Evolutionary conservation across 164 flowering plant species (phyloP).

Genomic region (Aristolochia californica): DNA sequence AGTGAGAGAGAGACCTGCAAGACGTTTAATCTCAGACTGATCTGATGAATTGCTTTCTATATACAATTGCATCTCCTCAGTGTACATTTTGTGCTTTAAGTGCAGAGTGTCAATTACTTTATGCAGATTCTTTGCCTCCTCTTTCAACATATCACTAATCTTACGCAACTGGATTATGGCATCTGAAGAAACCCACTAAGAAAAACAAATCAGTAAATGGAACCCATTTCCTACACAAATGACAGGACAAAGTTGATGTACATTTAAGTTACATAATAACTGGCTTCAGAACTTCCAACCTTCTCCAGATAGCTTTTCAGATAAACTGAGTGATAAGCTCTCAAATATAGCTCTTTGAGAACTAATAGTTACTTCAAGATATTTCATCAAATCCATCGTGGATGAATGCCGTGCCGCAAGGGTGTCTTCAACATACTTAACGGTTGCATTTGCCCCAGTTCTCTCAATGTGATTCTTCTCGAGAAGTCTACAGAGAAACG

Average conservation of each 20-base stretch:
- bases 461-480: conserved; percentile 27
- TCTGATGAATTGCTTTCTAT: conserved; percentile 35
- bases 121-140: conserved; percentile 46
- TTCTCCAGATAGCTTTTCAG: conserved; percentile 55
- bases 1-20: conserved; percentile 43
- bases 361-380: conserved; percentile 41
- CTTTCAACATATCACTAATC: conserved; percentile 59
- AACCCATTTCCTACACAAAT: not conserved
- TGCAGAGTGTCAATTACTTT: conserved; percentile 55
- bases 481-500: too few relatives aligned
- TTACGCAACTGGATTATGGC: conserved; percentile 36
- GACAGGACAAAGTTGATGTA: not conserved
- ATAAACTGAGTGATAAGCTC: conserved; percentile 28
- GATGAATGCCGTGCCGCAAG: conserved; percentile 59
- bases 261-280: not conserved
- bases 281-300: conserved; percentile 33
- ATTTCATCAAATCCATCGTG: conserved; percentile 47
- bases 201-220: not conserved
- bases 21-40: conserved; percentile 62
- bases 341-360: conserved; percentile 42
- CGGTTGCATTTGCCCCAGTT: conserved; percentile 19
- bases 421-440: conserved; percentile 46
- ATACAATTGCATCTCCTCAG: conserved; percentile 45
- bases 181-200: conserved; percentile 32
- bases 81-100: conserved; percentile 63